phyloP scores from a whole-genome alignment of 179 eudicot genomes.

The Beta lomatogona region DNA sequence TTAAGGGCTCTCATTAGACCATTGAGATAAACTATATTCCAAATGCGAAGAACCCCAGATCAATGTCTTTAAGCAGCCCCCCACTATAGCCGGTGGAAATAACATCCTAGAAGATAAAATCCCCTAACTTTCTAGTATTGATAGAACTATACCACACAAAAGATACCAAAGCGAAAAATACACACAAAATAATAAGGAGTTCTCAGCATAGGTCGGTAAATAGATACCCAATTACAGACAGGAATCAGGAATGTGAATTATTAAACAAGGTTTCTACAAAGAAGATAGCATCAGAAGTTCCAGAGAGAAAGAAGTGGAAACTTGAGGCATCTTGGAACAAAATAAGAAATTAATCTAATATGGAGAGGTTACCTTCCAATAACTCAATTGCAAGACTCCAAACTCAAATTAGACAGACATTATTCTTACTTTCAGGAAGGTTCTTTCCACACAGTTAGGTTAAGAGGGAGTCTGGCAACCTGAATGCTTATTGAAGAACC shows the following conservation, averaged over 20 bases:
- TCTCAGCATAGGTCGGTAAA: background rate
- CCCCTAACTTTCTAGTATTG: background rate
- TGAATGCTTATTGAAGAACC: background rate
- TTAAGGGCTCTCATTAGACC: background rate
- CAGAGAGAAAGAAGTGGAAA: background rate
- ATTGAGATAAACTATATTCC: background rate
- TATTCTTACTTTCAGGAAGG: background rate
- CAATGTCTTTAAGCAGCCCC: background rate
- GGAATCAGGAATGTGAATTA: background rate
- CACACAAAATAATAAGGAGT: background rate
- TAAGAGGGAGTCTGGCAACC: background rate
- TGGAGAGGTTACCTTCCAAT: background rate
- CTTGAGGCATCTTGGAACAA: background rate
- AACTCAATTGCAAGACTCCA: background rate
- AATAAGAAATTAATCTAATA: background rate
- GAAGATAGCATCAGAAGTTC: background rate
- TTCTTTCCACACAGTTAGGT: background rate
- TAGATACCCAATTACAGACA: background rate
- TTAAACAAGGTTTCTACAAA: background rate
- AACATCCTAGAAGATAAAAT: background rate
- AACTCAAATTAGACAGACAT: background rate
- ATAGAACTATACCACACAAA: background rate
- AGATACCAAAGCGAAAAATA: background rate
- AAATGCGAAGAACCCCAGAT: background rate
- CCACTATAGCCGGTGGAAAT: background rate